phyloP scores from a whole-genome alignment of 805 yeast species.

The Suhomyces prunicola region DNA sequence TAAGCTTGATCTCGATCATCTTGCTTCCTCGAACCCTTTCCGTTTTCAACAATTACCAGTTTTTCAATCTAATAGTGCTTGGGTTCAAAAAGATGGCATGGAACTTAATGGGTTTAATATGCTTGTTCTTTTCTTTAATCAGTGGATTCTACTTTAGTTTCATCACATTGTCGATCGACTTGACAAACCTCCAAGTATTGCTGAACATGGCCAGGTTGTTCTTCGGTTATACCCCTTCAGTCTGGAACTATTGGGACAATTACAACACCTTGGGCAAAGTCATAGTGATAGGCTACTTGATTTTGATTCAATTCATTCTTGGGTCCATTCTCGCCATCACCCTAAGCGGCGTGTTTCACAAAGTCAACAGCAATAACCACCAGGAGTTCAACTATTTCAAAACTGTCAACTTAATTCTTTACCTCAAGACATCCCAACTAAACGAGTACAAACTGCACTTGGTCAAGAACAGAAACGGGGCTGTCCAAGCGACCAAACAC shows the following conservation, averaged over 20 bases:
- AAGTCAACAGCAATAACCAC: slow-evolving; percentile 26
- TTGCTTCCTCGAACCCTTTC: slow-evolving; percentile 50
- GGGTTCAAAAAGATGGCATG: slow-evolving; percentile 50
- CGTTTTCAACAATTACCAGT: slow-evolving; percentile 48
- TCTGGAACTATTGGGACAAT: slow-evolving; percentile 53
- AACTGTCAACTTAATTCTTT: slow-evolving; percentile 36
- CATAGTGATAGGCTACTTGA: slow-evolving; percentile 49
- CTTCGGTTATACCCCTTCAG: slow-evolving; percentile 60
- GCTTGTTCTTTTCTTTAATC: slow-evolving; percentile 47
- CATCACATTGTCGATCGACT: slow-evolving; percentile 45
- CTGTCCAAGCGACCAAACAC: slow-evolving; percentile 3
- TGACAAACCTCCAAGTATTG: slow-evolving; percentile 43
- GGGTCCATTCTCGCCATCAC: slow-evolving; percentile 56
- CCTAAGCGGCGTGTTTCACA: slow-evolving; percentile 40
- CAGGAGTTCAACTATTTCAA: slow-evolving; percentile 42
- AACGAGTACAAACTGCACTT: slow-evolving; percentile 5
- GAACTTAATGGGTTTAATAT: slow-evolving; percentile 47
- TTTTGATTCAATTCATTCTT: slow-evolving; percentile 52
- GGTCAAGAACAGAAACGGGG: not conserved
- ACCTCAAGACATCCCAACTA: slow-evolving; percentile 31
- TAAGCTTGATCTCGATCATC: slow-evolving; percentile 45
- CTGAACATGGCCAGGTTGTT: slow-evolving; percentile 50
- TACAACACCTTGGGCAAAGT: slow-evolving; percentile 46
- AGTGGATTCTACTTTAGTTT: slow-evolving; percentile 56
- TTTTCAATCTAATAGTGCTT: slow-evolving; percentile 49